Evolutionary conservation across 768 basidiomycete genomes (phyloP), one percentile per base, ranked within the genome.

Genomic region (Heimioporus sp.): DNA sequence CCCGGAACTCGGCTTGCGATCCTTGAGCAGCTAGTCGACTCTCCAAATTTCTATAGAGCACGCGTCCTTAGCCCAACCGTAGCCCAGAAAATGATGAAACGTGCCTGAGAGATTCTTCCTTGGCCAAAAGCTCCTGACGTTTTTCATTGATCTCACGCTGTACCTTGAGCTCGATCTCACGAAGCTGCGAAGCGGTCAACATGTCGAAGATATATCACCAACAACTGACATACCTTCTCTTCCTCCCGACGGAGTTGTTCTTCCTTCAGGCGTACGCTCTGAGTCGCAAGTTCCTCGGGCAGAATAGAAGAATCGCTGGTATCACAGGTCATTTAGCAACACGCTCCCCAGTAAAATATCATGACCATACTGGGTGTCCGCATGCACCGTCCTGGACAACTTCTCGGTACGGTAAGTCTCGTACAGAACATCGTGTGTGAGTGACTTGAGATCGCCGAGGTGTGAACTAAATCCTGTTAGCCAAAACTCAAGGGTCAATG

Each of bases 321-420:
- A 52, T 17, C 43, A 46, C 17, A 51, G 8, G 28, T 44, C 28
- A 36, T 51, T 75, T 44, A 76, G 61, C 43, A 55, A 65, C 56
- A 39, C 20, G 37, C 48, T 16, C 48, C 32, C n/a, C 10, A 31
- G 28, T 13, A 19, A 43, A 48, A 37, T 21, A 15, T 39, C 31
- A 40, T 46, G 55, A 55, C 32, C 75, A 57, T 73, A 88, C 84
- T 86, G 80, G 13, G 88, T 77, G 60, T 90, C 89, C 2, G 87
- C 58, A 62, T 93, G 83, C 37, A 98, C 92, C 3, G 89, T 92
- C 62, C 91, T 80, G 5, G 94, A 97, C 19, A 98, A 77, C 63
- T 98, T 97, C 81, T 98, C 96, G 6, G 94, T 96, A 77, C 96
- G 92, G 71, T 96, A 98, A 30, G 93, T 94, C 73, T 97, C 93